Conservation (phyloP, 257 asterid species). For the Solanum appendiculatum region DNA sequence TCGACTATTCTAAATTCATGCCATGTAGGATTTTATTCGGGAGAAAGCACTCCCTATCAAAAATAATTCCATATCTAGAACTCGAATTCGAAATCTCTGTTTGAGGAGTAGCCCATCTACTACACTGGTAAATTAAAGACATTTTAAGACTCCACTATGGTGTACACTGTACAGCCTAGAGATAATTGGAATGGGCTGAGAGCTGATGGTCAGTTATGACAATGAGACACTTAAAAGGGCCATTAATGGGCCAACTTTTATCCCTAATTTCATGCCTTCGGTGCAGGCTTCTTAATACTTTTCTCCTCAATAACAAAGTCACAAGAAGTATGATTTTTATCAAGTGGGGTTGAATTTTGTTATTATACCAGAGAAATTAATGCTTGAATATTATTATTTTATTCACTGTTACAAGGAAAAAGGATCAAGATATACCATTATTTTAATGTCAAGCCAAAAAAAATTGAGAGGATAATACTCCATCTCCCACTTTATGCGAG, state of each 20-base stretch:
- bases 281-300: neutral
- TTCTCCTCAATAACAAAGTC: neutral
- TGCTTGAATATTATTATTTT: neutral
- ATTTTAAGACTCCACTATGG: neutral
- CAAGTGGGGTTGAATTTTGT: neutral
- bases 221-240: neutral
- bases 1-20: no score
- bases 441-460: neutral
- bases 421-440: neutral
- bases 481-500: neutral
- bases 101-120: no score
- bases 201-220: neutral
- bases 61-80: no score
- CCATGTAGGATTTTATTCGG: accelerated
- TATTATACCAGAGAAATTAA: neutral
- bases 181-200: neutral
- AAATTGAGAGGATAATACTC: neutral
- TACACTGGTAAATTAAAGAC: neutral
- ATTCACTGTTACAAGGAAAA: neutral
- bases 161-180: neutral
- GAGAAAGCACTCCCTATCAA: accelerated
- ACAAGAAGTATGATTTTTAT: neutral
- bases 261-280: neutral
- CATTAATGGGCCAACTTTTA: neutral
- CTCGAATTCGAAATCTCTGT: no score